Percentiles rank a stretch among this genome's conserved stretches.
Evolutionary conservation across 1,284 basidiomycete genomes (phyloP).

Genomic region (Melampsora larici-populina): DNA sequence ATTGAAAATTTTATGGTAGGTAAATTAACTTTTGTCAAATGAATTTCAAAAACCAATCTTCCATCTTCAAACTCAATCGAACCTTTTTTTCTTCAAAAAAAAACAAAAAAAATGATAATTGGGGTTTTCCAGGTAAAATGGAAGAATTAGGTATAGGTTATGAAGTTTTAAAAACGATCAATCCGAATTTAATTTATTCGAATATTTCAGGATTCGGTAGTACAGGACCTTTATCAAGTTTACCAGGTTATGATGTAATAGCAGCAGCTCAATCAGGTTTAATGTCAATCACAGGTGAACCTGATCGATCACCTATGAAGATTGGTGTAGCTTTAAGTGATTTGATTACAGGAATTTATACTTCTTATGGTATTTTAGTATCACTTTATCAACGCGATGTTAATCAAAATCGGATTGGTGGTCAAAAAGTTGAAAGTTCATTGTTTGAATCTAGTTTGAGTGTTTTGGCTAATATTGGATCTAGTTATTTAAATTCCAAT

Average conservation of each 20-base stretch:
- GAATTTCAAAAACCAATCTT: too few relatives aligned
- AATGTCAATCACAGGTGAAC: constrained; percentile 93
- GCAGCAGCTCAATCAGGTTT: constrained; percentile 87
- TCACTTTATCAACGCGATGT: constrained; percentile 58
- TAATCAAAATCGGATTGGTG: background rate
- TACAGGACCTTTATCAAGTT: constrained; percentile 77
- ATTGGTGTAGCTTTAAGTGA: constrained; percentile 75
- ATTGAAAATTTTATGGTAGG: constrained; percentile 40
- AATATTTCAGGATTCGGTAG: constrained; percentile 93
- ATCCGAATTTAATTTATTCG: constrained; percentile 78
- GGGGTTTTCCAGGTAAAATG: constrained; percentile 64
- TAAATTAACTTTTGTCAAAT: constrained; percentile 4
- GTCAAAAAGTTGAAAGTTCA: constrained; percentile 34
- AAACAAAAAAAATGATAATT: background rate
- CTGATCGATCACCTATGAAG: constrained; percentile 79
- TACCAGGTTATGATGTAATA: constrained; percentile 81
- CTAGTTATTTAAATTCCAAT: constrained; percentile 84
- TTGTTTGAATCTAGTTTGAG: constrained; percentile 65
- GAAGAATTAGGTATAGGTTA: constrained; percentile 78
- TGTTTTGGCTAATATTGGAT: constrained; percentile 85
- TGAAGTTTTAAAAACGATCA: constrained; percentile 74
- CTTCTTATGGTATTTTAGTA: constrained; percentile 68
- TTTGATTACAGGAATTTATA: constrained; percentile 86
- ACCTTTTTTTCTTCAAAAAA: background rate
- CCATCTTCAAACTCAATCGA: too few relatives aligned